A percentile compares a stretch with the other conserved stretches of the same genome.
Conservation (phyloP, 2,329 filamentous ascomycete species). For the Xylariomycetidae sp. region DNA sequence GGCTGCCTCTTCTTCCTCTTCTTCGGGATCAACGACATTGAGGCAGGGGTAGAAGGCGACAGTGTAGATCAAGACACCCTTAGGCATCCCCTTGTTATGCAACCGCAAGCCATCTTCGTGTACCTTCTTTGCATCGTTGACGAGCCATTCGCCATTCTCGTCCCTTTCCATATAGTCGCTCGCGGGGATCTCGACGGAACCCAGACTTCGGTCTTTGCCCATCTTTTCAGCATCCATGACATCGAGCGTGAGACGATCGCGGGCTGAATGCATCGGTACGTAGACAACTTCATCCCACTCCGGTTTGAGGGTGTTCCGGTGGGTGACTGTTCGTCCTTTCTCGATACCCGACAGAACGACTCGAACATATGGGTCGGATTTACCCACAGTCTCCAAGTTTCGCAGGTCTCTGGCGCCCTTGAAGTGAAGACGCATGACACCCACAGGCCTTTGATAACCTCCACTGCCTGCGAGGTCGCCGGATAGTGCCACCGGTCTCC, state of each 20-base stretch:
- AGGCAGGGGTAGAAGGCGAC: constrained; percentile 86
- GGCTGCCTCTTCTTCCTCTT: constrained; percentile 60
- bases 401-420: constrained; percentile 74
- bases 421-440: constrained; percentile 93
- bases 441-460: constrained; percentile 88
- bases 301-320: constrained; percentile 90
- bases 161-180: constrained; percentile 74
- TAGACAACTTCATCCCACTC: constrained; percentile 96
- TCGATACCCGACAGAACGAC: constrained; percentile 85
- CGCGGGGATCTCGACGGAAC: constrained; percentile 69
- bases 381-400: constrained; percentile 91
- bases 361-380: constrained; percentile 91
- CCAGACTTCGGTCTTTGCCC: constrained; percentile 83
- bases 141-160: constrained; percentile 73
- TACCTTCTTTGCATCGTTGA: constrained; percentile 68
- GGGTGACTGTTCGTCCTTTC: constrained; percentile 88
- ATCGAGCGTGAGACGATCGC: constrained; percentile 81
- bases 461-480: constrained; percentile 71
- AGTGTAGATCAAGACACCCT: constrained; percentile 77
- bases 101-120: constrained; percentile 65
- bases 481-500: constrained; percentile 88
- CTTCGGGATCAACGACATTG: constrained; percentile 82
- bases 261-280: constrained; percentile 76
- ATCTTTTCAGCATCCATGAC: constrained; percentile 96
- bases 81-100: constrained; percentile 64